Evolutionary conservation across 2,329 filamentous ascomycete species (phyloP).

Genomic region (Monilinia vaccinii-corymbosi): DNA sequence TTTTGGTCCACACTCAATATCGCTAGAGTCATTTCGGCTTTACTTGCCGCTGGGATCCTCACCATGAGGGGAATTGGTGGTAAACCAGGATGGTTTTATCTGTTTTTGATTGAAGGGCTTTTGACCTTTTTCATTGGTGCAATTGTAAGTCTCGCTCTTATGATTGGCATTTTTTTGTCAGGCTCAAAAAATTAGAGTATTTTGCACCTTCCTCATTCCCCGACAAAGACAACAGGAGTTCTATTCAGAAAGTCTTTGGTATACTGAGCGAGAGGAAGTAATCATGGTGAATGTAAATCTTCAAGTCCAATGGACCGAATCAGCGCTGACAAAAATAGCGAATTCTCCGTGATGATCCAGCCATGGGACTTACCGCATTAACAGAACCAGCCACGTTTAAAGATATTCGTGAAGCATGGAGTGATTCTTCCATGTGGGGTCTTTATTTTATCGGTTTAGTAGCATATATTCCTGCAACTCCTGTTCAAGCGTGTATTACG

Average conservation of each 20-base stretch:
- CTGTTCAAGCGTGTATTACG: slow-evolving; percentile 19
- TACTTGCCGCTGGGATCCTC: slow-evolving; percentile 47
- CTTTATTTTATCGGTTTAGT: slow-evolving; percentile 34
- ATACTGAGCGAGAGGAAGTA: slow-evolving; percentile 49
- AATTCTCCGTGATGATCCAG: slow-evolving; percentile 44
- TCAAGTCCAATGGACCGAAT: background rate
- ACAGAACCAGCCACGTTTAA: slow-evolving; percentile 38
- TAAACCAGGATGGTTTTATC: slow-evolving; percentile 48
- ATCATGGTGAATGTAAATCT: slow-evolving; percentile 47
- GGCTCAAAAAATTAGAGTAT: background rate
- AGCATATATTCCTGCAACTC: slow-evolving; percentile 19
- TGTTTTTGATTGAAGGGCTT: slow-evolving; percentile 36
- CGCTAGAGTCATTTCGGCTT: slow-evolving; percentile 43
- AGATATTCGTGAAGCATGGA: slow-evolving; percentile 38
- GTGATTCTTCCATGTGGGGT: slow-evolving; percentile 46
- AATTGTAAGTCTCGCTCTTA: background rate
- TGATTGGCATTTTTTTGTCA: background rate
- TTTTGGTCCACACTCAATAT: slow-evolving; percentile 54
- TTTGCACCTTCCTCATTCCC: slow-evolving; percentile 1
- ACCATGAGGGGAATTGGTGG: slow-evolving; percentile 43
- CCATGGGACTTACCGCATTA: slow-evolving; percentile 40
- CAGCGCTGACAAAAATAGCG: slow-evolving; percentile 31
- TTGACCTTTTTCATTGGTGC: slow-evolving; percentile 16
- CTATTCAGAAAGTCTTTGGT: slow-evolving; percentile 35
- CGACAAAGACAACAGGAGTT: background rate